Percentiles rank a stretch among this genome's conserved stretches.
phyloP scores from a whole-genome alignment of 495 filamentous ascomycete genomes.

The Aspergillus coremiiformis region DNA sequence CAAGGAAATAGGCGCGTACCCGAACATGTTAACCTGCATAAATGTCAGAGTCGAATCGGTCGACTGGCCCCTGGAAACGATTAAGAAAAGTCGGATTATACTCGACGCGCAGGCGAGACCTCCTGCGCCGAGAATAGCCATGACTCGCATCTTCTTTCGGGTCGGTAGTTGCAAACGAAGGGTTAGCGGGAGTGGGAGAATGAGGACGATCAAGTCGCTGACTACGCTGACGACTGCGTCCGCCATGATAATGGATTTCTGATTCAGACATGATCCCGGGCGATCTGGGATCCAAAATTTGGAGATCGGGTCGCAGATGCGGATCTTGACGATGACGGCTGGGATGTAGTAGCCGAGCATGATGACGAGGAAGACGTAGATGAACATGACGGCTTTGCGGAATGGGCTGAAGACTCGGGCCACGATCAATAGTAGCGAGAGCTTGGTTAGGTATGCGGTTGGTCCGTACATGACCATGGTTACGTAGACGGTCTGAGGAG shows the following conservation, averaged over 20 bases:
- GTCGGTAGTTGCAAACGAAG: conserved; percentile 26
- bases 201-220: conserved; percentile 30
- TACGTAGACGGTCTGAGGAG: conserved; percentile 20
- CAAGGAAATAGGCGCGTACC: conserved; percentile 15
- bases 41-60: conserved; percentile 29
- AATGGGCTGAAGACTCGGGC: conserved; percentile 32
- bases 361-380: conserved; percentile 30
- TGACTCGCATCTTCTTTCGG: conserved; percentile 29
- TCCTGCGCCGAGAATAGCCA: conserved; percentile 30
- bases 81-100: conserved; percentile 30
- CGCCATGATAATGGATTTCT: conserved; percentile 30
- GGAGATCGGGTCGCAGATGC: conserved; percentile 32
- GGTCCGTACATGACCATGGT: conserved; percentile 36
- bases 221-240: conserved; percentile 33
- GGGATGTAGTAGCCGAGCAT: conserved; percentile 36
- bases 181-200: conserved; percentile 29
- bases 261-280: conserved; percentile 25
- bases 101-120: conserved; percentile 32
- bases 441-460: conserved; percentile 33
- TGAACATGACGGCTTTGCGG: conserved; percentile 26
- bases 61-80: conserved; percentile 20
- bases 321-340: conserved; percentile 31
- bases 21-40: conserved; percentile 31
- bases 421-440: conserved; percentile 35
- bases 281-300: conserved; percentile 23